Evolutionary conservation across 2,329 filamentous ascomycete genomes (phyloP), one percentile per base, ranked within the genome.

Genomic region (Blastomyces silverae): DNA sequence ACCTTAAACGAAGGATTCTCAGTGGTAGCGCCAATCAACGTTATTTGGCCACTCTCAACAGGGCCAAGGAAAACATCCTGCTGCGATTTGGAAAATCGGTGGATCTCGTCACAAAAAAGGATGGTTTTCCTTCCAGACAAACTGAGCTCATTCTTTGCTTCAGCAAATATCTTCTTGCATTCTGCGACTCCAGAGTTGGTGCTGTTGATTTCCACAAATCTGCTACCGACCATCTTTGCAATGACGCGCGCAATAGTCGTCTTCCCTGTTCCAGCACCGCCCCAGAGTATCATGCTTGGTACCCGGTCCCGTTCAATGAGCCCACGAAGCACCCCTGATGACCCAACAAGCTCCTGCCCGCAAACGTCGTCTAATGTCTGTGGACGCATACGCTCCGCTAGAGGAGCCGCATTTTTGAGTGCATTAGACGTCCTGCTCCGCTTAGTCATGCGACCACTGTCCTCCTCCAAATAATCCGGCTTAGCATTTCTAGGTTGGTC

Each of bases 1-100:
- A 99, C 87, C 72, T 95, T 93, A 81, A 97, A 97, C 3, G 89
- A 93, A 0, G 94, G 94, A 70, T 99, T 99, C 76, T 99, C 94
- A 0, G 94, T 99, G 3, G 94, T 99, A 7, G 94, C 94, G 13
- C 92, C 94, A 66, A 97, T 94, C 39, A 99, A 81, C 0, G 91
- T 97, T 69, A 99, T 88, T 37, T 90, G 89, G 6, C 94, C 94
- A 0, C 87, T 87, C 77, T 99, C 94, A 28, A 97, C 93, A 0
- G 93, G 93, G 20, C 89, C 91, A 1, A 99, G 81, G 70, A 97
- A 97, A 0, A 97, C 89, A 76, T 97, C 94, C 74, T 99, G 94
- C 75, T 97, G 94, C 0, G 87, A 84, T 78, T 96, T 97, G 70
- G 85, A 89, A 80, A 96, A 96, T 37, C 93, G 81, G 77, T 96